A percentile compares a stretch with the other conserved stretches of the same genome.
Conservation (phyloP, 179 eudicot species). For the Beta lomatogona region DNA sequence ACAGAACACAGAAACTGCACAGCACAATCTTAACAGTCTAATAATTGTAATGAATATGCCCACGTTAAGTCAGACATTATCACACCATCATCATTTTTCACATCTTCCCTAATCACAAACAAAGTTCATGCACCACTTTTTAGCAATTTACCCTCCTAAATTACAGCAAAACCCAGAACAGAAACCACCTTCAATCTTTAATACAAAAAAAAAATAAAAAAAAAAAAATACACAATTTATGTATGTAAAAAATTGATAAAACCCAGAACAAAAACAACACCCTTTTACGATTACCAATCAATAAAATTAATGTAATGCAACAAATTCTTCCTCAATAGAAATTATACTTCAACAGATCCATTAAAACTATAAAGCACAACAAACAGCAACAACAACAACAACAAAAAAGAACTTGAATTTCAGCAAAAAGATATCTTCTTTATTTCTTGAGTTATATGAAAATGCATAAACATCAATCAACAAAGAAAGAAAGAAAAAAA, state of each 20-base stretch:
- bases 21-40: not conserved
- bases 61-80: not conserved
- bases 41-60: not conserved
- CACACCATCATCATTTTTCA: not conserved
- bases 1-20: conserved; percentile 2
- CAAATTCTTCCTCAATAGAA: not conserved
- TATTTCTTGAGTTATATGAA: not conserved
- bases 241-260: not conserved
- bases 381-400: not conserved
- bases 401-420: not conserved
- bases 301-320: not conserved
- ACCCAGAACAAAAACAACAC: conserved; percentile 7
- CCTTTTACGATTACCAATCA: not conserved
- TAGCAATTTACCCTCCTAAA: not conserved
- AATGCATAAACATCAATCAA: not conserved
- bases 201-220: too few relatives aligned
- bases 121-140: not conserved
- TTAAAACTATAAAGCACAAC: not conserved
- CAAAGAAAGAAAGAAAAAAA: conserved; percentile 1
- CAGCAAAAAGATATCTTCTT: not conserved
- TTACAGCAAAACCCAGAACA: conserved; percentile 10
- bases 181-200: not conserved
- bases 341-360: too few relatives aligned
- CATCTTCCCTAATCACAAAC: not conserved
- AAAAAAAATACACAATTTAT: too few relatives aligned